Evolutionary conservation across 2,329 filamentous ascomycete species (phyloP).

Genomic region (Dichotomopilus funicola): DNA sequence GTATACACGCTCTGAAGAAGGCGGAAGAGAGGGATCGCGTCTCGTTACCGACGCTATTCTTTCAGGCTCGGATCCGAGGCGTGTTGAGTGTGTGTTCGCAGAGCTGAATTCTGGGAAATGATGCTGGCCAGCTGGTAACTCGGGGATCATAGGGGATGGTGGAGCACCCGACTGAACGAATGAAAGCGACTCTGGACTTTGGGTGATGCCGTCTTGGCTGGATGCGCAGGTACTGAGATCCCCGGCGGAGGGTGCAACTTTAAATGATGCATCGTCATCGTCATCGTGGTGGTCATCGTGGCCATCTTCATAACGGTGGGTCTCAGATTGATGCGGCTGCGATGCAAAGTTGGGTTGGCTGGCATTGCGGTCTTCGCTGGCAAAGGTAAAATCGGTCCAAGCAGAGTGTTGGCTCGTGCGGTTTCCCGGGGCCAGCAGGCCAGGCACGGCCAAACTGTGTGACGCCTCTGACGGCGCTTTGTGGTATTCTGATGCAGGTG

Average conservation of each 20-base stretch:
- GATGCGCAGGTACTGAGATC: slow-evolving; percentile 25
- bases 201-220: slow-evolving; percentile 17
- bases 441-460: slow-evolving; percentile 43
- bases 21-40: slow-evolving; percentile 47
- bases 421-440: slow-evolving; percentile 37
- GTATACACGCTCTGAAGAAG: slow-evolving; percentile 31
- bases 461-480: slow-evolving; percentile 33
- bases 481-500: slow-evolving; percentile 25
- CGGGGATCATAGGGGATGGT: slow-evolving; percentile 19
- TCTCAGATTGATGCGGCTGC: slow-evolving; percentile 16
- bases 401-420: slow-evolving; percentile 49
- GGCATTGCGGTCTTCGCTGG: slow-evolving; percentile 40
- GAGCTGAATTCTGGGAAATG: slow-evolving; percentile 47
- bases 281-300: too few relatives aligned
- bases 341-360: slow-evolving; percentile 19
- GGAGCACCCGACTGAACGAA: slow-evolving; percentile 26
- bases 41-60: slow-evolving; percentile 34
- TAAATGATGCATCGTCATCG: slow-evolving; percentile 17
- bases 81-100: slow-evolving; percentile 39
- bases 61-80: slow-evolving; percentile 14
- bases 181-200: slow-evolving; percentile 31
- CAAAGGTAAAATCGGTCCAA: slow-evolving; percentile 57
- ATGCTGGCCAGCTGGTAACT: slow-evolving; percentile 27
- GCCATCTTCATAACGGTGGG: background rate
- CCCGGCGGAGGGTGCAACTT: slow-evolving; percentile 24